Evolutionary conservation across 805 yeast genomes (phyloP).

Genomic region (Cyberlindnera mycetangii): DNA sequence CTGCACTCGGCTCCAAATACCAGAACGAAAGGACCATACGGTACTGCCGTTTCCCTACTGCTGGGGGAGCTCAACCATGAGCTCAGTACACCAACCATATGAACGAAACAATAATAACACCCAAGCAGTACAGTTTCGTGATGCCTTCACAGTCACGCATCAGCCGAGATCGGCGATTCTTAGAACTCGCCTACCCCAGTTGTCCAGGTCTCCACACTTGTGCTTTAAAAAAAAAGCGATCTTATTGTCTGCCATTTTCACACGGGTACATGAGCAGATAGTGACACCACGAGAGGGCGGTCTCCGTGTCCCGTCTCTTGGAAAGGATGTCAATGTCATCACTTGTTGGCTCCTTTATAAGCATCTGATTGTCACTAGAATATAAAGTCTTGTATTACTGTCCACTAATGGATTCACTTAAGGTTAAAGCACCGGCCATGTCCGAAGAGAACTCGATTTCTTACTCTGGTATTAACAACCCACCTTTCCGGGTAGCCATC

Average conservation of each 20-base stretch:
- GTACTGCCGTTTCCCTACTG: too few species aligned
- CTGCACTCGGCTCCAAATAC: not conserved
- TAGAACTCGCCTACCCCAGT: too few species aligned
- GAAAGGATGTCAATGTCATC: not conserved
- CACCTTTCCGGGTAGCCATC: conserved; percentile 56
- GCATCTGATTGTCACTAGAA: not conserved
- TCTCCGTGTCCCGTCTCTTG: not conserved
- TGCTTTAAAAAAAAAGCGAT: too few species aligned
- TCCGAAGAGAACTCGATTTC: conserved; percentile 13
- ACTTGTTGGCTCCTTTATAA: not conserved
- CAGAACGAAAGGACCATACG: too few species aligned
- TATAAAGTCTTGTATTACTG: not conserved
- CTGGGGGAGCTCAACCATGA: too few species aligned
- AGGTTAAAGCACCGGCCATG: conserved; percentile 3
- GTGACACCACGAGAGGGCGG: not conserved
- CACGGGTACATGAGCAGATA: not conserved
- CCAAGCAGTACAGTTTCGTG: too few species aligned
- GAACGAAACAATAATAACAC: too few species aligned
- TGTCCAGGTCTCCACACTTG: too few species aligned
- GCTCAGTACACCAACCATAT: too few species aligned
- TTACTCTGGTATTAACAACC: conserved; percentile 20
- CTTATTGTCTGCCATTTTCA: not conserved
- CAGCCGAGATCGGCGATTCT: too few species aligned
- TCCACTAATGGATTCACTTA: too few species aligned
- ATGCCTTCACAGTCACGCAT: too few species aligned